These are phyloP conservation scores for Aspergillus felis DNA, from an alignment of 2,329 filamentous ascomycete genomes.

Conservation along the genomic window DNA sequence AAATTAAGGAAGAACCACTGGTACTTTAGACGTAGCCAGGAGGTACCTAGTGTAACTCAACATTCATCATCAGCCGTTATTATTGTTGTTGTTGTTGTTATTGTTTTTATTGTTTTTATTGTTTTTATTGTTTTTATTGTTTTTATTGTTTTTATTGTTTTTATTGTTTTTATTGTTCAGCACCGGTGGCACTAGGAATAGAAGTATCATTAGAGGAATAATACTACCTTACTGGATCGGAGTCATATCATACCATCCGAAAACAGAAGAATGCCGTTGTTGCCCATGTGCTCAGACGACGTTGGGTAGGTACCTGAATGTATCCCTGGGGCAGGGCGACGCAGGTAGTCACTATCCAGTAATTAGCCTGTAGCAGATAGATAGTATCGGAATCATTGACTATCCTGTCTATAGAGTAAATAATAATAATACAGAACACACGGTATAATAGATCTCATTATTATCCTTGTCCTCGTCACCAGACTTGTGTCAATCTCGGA, in stretches of 20 bases:
- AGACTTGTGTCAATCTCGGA: background rate
- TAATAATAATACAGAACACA: too few relatives aligned
- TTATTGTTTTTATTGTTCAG: background rate
- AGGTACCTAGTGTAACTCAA: too few relatives aligned
- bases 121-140: background rate
- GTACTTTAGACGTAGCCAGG: too few relatives aligned
- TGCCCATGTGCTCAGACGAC: background rate
- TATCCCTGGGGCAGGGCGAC: background rate
- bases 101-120: background rate
- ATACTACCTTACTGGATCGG: too few relatives aligned
- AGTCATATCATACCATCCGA: background rate
- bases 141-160: background rate
- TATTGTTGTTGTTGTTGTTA: background rate
- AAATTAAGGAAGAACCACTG: background rate
- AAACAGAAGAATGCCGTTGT: background rate
- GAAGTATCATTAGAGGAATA: too few relatives aligned
- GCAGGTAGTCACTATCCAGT: background rate
- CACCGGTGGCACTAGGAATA: background rate
- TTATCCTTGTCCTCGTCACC: too few relatives aligned
- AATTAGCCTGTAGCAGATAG: background rate
- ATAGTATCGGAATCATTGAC: background rate
- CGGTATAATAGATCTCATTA: too few relatives aligned
- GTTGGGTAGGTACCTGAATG: background rate
- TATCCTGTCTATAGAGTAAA: too few relatives aligned
- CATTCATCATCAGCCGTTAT: background rate